phyloP scores from a whole-genome alignment of 2,329 filamentous ascomycete species.

The Bipolaris bicolor region DNA sequence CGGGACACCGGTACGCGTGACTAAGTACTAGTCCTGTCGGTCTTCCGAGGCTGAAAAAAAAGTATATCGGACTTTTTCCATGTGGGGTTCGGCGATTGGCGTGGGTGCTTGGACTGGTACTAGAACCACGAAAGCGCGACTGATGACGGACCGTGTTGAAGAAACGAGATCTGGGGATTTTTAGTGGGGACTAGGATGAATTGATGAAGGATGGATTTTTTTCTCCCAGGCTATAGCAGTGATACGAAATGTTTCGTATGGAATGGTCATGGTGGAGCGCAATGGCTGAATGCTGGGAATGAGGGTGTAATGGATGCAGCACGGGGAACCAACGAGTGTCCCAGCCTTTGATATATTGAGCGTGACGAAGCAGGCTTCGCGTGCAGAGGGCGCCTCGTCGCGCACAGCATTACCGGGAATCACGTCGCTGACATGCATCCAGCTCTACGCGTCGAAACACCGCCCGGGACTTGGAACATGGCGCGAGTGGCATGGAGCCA shows the following conservation, averaged over 20 bases:
- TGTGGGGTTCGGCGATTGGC: neutral
- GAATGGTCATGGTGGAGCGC: neutral
- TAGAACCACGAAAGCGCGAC: too few species aligned
- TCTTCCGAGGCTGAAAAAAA: neutral
- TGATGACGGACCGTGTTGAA: too few species aligned
- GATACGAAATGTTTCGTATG: neutral
- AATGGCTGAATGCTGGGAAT: neutral
- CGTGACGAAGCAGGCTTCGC: slow-evolving; percentile 23
- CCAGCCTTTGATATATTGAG: neutral
- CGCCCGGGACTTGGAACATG: neutral
- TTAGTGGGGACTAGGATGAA: neutral
- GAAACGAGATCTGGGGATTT: neutral
- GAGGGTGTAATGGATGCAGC: neutral
- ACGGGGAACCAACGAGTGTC: neutral
- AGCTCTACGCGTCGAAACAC: slow-evolving; percentile 31
- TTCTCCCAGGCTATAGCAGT: neutral
- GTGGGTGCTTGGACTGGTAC: neutral
- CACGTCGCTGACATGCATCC: slow-evolving; percentile 13
- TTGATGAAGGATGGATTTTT: neutral
- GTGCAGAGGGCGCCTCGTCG: slow-evolving; percentile 36
- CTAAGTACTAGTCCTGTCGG: slow-evolving; percentile 7
- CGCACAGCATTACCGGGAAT: slow-evolving; percentile 22
- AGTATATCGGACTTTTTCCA: neutral
- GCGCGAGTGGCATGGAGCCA: neutral
- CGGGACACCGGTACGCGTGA: slow-evolving; percentile 24